phyloP scores from a whole-genome alignment of 139 green algal genomes.

The Eudorina sp. region DNA sequence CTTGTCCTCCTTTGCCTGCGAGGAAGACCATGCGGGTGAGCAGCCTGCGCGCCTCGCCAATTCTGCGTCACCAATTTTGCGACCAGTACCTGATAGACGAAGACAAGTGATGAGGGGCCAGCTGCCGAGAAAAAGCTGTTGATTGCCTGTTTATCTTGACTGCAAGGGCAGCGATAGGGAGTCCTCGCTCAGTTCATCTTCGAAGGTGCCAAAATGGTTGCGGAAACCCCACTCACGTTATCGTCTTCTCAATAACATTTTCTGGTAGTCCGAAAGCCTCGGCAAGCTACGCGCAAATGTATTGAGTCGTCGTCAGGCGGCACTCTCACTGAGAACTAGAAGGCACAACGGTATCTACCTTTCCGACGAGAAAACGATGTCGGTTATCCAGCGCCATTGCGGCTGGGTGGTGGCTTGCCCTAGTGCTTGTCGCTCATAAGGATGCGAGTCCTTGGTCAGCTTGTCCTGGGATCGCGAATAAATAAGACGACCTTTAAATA shows the following conservation, averaged over 20 bases:
- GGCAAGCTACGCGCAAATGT: conserved; percentile 57
- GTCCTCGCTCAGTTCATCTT: too few relatives aligned
- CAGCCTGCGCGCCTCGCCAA: not conserved
- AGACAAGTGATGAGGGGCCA: conserved; percentile 69
- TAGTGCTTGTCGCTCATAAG: not conserved
- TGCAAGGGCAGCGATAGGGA: conserved; percentile 46
- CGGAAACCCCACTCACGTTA: conserved; percentile 67
- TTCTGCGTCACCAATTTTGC: too few relatives aligned
- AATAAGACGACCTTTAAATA: not conserved
- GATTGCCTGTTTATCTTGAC: conserved; percentile 69
- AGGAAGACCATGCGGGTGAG: not conserved
- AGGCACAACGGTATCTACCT: conserved; percentile 41
- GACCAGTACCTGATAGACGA: conserved; percentile 77
- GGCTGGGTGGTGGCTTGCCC: not conserved
- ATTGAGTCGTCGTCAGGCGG: not conserved
- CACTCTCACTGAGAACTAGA: not conserved
- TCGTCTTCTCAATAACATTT: conserved; percentile 65
- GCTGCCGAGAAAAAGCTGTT: conserved; percentile 73
- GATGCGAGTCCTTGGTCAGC: not conserved
- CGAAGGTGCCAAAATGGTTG: too few relatives aligned
- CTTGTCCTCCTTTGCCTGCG: conserved; percentile 69
- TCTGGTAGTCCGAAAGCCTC: conserved; percentile 67
- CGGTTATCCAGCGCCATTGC: conserved; percentile 65
- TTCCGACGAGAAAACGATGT: conserved; percentile 65
- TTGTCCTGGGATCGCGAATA: not conserved